Evolutionary conservation across 169 alveolate genomes (phyloP), one percentile per base, ranked within the genome.

Genomic region (Plasmodium knowlesi): DNA sequence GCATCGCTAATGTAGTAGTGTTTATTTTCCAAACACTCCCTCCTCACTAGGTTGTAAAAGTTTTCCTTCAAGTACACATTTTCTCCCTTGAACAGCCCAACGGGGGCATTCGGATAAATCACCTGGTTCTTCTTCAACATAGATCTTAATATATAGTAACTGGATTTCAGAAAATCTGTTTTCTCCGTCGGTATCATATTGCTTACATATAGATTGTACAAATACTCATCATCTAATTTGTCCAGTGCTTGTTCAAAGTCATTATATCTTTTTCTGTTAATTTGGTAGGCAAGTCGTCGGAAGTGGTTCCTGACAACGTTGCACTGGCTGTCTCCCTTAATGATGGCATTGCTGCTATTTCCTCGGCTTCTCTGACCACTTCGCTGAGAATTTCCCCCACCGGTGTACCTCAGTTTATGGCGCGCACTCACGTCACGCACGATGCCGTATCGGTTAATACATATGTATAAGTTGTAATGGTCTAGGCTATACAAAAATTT

Each of bases 101-200:
- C 94, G 16, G 88, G 83, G 32, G 8, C 37, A 43, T 76, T 88
- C 32, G 94, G 94, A 67, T 88, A 79, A 37, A 88, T 88, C 46
- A 88, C 89, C 82, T 88, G 94, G 25, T 88, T 88, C 34, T 79
- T 88, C 71, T 79, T 88, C 82, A 88, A 14, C 89, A 88, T 79
- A 1, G 94, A 88, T 61, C 50, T 79, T 57, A 88, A 28, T 22
- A 79, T 88, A 41, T 88, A 88, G 41, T 88, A 88, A 43, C 73
- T 79, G 2, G 94, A 88, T 34, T 88, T 88, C 9, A 67, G 5
- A 19, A 88, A 88, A 53, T 88, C 90, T 0, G 83, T 46, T 88
- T 79, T 88, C 72, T 88, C 94, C 22, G 72, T 88, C 4, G 94
- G 94, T 79, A 88, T 88, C 88, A 79, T 88, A 78, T 88, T 88